These are phyloP conservation scores for Globisporangium apiculatum DNA, from an alignment of 352 stramenopile genomes.

Conservation along the genomic window DNA sequence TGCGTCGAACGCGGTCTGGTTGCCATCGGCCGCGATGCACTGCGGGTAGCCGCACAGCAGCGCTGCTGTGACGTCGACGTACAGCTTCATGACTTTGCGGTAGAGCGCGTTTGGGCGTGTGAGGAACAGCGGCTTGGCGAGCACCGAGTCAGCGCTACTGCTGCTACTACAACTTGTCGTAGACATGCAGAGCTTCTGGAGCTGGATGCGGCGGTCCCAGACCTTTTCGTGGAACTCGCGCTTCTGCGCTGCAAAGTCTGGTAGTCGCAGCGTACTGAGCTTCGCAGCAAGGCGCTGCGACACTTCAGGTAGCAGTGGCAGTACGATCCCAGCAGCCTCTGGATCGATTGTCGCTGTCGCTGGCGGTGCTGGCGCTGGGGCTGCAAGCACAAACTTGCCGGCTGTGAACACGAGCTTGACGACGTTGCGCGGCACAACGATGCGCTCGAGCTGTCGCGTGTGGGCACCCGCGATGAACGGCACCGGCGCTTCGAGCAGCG, in stretches of 20 bases:
- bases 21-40: slow-evolving; percentile 11
- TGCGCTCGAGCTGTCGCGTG: slow-evolving; percentile 22
- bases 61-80: slow-evolving; percentile 16
- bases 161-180: slow-evolving; percentile 2
- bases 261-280: slow-evolving; percentile 14
- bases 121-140: slow-evolving; percentile 15
- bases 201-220: slow-evolving; percentile 37
- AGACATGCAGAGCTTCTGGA: slow-evolving; percentile 38
- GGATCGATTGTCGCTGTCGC: no score
- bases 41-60: slow-evolving; percentile 15
- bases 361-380: no score
- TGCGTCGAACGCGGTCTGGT: slow-evolving; percentile 14
- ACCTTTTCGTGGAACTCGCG: slow-evolving; percentile 37
- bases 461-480: slow-evolving; percentile 43
- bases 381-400: slow-evolving; percentile 17
- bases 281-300: slow-evolving; percentile 11
- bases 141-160: background rate
- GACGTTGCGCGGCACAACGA: slow-evolving; percentile 27
- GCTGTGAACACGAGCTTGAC: slow-evolving; percentile 31
- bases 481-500: slow-evolving; percentile 42
- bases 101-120: slow-evolving; percentile 15
- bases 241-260: slow-evolving; percentile 21
- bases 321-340: background rate
- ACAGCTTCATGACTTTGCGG: slow-evolving; percentile 24
- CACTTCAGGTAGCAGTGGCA: slow-evolving; percentile 14